Evolutionary conservation across 2,329 filamentous ascomycete genomes (phyloP), one percentile per base, ranked within the genome.

Genomic region (Botrytis paeoniae): DNA sequence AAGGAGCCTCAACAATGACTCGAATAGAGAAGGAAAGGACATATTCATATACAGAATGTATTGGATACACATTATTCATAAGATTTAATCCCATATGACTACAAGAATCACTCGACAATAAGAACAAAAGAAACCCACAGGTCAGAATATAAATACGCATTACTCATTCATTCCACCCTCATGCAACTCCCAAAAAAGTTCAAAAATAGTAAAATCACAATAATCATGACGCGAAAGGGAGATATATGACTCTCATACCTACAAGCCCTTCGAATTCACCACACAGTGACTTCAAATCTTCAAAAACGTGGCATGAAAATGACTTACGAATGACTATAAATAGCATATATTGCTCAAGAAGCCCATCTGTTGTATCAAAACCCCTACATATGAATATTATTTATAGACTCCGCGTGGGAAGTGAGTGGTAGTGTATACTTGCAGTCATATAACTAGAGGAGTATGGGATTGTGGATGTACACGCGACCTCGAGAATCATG

Each of bases 151-250:
- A 37, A 4, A 37, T 37, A 37, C 35, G 8, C 35, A 37, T 37
- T 37, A 37, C 35, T 37, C 35, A 37, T 37, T 37, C 8, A 37
- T 37, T 37, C 35, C 35, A 37, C 35, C 7, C 41, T 7, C 41
- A 43, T 18, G 0, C 7, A 14, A 54, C 25, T 16, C 48, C 3
- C 48, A 0, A n/a, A 54, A 0, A 0, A 25, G 22, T 25, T 7
- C 12, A 16, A 54, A n/a, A 54, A 54, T 0, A 7, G 25, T n/a
- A 0, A 54, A n/a, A 0, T 16, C n/a, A 1, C 12, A 54, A n/a
- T 6, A n/a, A 7, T 5, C 5, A 45, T 35, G 18, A 41, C 7
- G 5, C 5, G 10, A 48, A 64, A 35, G 14, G 2, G 10, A 5
- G 5, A 9, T 35, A 25, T 16, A 16, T 65, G 29, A 65, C 29